Evolutionary conservation across 768 basidiomycete species (phyloP), one percentile per base, ranked within the genome.

Genomic region (Leccinum disarticulatum): DNA sequence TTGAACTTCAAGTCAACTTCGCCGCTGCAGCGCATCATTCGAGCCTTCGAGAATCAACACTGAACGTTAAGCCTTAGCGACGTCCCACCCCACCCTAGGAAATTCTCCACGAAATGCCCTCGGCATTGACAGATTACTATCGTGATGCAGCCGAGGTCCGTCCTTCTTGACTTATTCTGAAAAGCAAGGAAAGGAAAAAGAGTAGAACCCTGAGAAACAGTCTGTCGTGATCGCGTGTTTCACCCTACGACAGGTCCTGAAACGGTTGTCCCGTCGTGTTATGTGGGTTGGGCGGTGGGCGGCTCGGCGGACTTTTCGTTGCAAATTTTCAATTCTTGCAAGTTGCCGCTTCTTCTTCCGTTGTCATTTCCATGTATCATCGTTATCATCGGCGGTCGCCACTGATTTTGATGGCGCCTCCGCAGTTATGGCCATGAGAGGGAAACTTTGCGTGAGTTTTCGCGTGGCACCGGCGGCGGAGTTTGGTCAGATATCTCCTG

Each of bases 311-410:
- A 28, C 33, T 53, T 65, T 61, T 55, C 35, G 58, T 52, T 52
- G 35, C 14, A 48, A 28, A 19, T 28, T 28, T 47, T 48, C 19
- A 28, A 17, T n/a, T 27, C 3, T 17, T 27, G 43, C 30, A 59
- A 35, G 50, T 56, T 65, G 30, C 61, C 58, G 65, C 38, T 35
- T 19, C 64, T 64, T 60, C 54, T 52, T 54, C 30, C 56, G 28
- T 62, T 53, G 46, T 48, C 19, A 46, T 28, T 25, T 15, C 27
- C 28, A n/a, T 31, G 49, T 48, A 50, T 46, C 43, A 46, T 46
- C 43, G 43, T 46, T 46, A 46, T 10, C 51, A 4, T 22, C 56
- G 63, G 58, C 43, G 50, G 41, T 56, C 30, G 46, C 64, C 52
- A 47, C 30, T 30, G 14, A n/a, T 7, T 50, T 28, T 17, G 27